Conservation (phyloP, 2,329 filamentous ascomycete species). For the Neofusicoccum laricinum region DNA sequence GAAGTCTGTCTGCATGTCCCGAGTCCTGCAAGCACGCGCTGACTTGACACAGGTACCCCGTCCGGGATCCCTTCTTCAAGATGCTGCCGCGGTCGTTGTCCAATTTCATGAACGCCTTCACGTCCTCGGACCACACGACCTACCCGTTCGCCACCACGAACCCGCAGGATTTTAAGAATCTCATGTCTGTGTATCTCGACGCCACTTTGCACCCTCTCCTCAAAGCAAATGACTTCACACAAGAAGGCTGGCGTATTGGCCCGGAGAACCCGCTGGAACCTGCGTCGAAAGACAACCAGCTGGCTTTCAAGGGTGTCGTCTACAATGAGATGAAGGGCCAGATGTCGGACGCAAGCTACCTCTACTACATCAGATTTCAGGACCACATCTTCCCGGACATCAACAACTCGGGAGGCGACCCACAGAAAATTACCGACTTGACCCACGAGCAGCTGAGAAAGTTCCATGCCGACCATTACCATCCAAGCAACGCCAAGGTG, state of each 20-base stretch:
- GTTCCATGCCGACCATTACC: conserved; percentile 91
- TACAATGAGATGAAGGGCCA: conserved; percentile 99
- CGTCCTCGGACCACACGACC: conserved; percentile 91
- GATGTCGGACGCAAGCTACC: conserved; percentile 94
- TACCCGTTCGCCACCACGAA: conserved; percentile 99
- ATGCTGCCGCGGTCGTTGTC: conserved; percentile 98
- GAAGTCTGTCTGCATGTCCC: conserved; percentile 57
- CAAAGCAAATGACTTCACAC: conserved; percentile 87
- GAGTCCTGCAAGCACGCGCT: neutral
- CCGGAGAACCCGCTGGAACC: conserved; percentile 73
- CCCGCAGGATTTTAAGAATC: conserved; percentile 87
- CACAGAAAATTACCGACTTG: conserved; percentile 91
- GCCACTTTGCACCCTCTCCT: conserved; percentile 87
- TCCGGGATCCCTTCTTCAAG: conserved; percentile 98
- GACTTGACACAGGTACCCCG: conserved; percentile 67
- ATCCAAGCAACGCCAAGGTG: conserved; percentile 94
- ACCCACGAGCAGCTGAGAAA: conserved; percentile 85
- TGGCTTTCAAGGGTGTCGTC: conserved; percentile 96
- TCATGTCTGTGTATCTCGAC: conserved; percentile 95
- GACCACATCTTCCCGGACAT: conserved; percentile 92
- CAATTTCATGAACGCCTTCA: conserved; percentile 99
- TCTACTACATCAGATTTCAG: conserved; percentile 94
- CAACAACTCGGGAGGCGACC: conserved; percentile 95
- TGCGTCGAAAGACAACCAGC: conserved; percentile 47
- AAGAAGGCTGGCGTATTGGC: conserved; percentile 95